Conservation (phyloP, 148 eudicot genomes). For the Camellia sinensis region DNA sequence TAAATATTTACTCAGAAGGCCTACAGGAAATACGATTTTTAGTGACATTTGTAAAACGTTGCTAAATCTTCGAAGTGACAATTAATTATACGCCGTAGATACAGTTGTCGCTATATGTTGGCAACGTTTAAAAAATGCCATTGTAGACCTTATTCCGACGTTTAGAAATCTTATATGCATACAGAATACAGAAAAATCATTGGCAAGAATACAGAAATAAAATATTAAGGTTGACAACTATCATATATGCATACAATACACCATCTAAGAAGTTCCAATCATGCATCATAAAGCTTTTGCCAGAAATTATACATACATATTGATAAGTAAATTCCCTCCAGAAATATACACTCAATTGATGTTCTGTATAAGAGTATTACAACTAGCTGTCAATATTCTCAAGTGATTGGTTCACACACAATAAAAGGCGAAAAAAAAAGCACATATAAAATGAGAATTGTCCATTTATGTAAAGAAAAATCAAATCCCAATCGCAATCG, state of each 20-base stretch:
- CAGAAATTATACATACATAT: neutral
- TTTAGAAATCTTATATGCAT: too few species aligned
- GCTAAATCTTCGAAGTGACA: too few species aligned
- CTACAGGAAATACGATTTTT: too few species aligned
- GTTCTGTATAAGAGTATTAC: neutral
- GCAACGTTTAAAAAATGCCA: too few species aligned
- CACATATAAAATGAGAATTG: neutral
- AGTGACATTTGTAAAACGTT: too few species aligned
- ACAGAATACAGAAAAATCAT: too few species aligned
- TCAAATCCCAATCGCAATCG: neutral
- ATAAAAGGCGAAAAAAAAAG: neutral
- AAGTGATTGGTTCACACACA: neutral
- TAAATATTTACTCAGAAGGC: too few species aligned
- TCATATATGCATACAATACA: neutral
- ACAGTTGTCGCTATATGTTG: too few species aligned
- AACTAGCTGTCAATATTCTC: neutral
- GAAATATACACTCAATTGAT: neutral
- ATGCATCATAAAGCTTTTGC: neutral
- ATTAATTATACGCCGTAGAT: too few species aligned
- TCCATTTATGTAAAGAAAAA: neutral
- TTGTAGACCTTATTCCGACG: too few species aligned
- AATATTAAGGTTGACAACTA: neutral
- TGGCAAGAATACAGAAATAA: neutral
- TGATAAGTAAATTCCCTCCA: neutral
- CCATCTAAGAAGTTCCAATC: neutral